Conservation (phyloP, 2,329 filamentous ascomycete species). For the Pyricularia sp. region DNA sequence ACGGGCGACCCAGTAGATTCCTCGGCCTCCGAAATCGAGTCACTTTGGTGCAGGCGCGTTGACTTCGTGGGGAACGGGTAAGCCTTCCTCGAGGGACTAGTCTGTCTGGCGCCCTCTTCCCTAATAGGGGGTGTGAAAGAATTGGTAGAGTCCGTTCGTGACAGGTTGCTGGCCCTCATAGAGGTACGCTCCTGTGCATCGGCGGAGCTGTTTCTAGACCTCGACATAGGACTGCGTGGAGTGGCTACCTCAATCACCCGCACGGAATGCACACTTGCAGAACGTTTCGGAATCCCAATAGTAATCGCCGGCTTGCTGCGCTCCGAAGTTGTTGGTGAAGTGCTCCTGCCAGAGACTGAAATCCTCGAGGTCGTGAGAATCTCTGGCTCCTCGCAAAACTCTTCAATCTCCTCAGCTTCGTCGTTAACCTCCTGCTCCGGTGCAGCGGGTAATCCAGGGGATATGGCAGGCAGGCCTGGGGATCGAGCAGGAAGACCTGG, state of each 20-base stretch:
- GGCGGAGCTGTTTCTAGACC: slow-evolving; percentile 38
- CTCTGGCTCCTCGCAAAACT: slow-evolving; percentile 49
- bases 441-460: slow-evolving; percentile 8
- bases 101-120: slow-evolving; percentile 13
- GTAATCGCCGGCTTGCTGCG: slow-evolving; percentile 25
- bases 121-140: slow-evolving; percentile 29
- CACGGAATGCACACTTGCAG: slow-evolving; percentile 43
- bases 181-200: slow-evolving; percentile 29
- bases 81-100: slow-evolving; percentile 3
- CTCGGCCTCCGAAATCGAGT: slow-evolving; percentile 35
- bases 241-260: slow-evolving; percentile 48
- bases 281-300: slow-evolving; percentile 28
- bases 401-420: slow-evolving; percentile 30
- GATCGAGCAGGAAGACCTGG: slow-evolving; percentile 12
- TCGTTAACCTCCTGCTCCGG: neutral
- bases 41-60: slow-evolving; percentile 10
- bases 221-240: slow-evolving; percentile 37
- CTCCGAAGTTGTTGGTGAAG: slow-evolving; percentile 40
- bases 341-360: slow-evolving; percentile 40
- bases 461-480: slow-evolving; percentile 1
- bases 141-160: slow-evolving; percentile 25
- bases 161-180: slow-evolving; percentile 26
- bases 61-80: slow-evolving; percentile 10
- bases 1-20: slow-evolving; percentile 20
- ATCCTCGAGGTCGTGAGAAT: slow-evolving; percentile 48